Base-by-base conservation (phyloP, 2,329 filamentous ascomycete species). In the Fusarium mangiferae region DNA sequence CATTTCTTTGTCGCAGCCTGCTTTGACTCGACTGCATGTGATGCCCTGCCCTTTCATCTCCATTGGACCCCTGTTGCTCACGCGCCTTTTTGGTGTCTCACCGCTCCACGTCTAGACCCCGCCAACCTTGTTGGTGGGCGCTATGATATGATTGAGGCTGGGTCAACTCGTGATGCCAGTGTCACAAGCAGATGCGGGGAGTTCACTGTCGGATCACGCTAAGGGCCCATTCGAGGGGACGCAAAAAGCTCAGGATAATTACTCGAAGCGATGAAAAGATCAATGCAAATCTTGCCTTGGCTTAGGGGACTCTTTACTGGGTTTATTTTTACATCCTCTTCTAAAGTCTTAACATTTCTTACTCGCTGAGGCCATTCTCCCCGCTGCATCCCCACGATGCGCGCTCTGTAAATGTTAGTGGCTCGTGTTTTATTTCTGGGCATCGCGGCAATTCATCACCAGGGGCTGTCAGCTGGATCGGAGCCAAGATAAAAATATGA, bases 11-110 rank as follows among this genome's bases (percentile, higher is more conserved):
- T 56, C 38, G 28, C 26, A 9, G 20, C n/a, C 8, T 35, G 24
- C 35, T 46, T 58, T 33, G 22, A 45, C 35, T 45, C 17, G 12
- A 6, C 17, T 20, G 5, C 51, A 39, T 54, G 51, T 54, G 51
- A 54, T 39, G 6, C n/a, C 11, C 15, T 33, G 12, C 49, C 0
- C 49, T 30, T 22, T 42, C 49, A 52, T 52, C 49, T 7, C 41
- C 20, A 68, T 68, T 44, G 48, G 42, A 33, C 51, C 28, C 13
- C 15, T 51, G 45, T 24, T 55, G 67, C 59, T 74, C 71, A 74
- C 71, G 67, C 71, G 71, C 67, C 42, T 20, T 57, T 61, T 52
- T 22, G 49, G 33, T 72, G 67, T 74, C 69, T 73, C 71, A 74
- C 71, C 70, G 70, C 71, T 42, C 24, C 20, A 36, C 52, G 28